Evolutionary conservation across 805 yeast species (phyloP), one percentile per base, ranked within the genome.

Genomic region (Ogataea trehalophila): DNA sequence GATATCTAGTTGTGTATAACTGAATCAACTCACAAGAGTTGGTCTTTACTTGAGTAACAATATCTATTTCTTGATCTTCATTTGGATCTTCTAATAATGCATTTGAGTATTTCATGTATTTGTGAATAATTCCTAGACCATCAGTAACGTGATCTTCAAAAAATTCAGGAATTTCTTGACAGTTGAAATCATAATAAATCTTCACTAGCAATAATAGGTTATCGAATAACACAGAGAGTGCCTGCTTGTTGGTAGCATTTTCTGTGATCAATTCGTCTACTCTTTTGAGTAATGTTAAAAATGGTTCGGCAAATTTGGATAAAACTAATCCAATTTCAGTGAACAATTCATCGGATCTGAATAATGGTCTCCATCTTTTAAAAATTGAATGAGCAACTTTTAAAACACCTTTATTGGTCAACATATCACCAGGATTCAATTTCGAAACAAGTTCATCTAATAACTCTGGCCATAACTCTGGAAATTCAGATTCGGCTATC

Each of bases 111-210:
- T 75, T 69, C 48, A 94, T 72, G 63, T 91, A 92, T 67, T 86
- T 87, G 63, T 89, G 95, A 56, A 91, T 73, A 29, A 91, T 77
- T 5, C 74, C 73, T 94, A 95, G 87, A 45, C 95, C 90, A 16
- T 69, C 71, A 37, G 75, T 70, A 66, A 94, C 69, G 63, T 94
- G 79, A 68, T 94, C 98, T 69, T 95, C 99, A 63, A 94, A 94
- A 62, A 92, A 94, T 67, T 91, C 99, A 1, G 99, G 99, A 45
- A 94, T 85, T 68, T 94, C 99, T 69, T 95, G 99, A 68, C 97
- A 92, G 66, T 94, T 94, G 60, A 94, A 79, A 65, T 94, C 99
- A 63, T 82, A 89, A 67, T 87, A 95, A 35, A 95, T 79, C 63
- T 94, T 92, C 34, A 85, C 67, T 45, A 91, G 73, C 20, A 90